Percentiles rank a stretch among this genome's conserved stretches.
These are phyloP conservation scores for Candida multigemmis DNA, from an alignment of 805 yeast genomes.

Conservation along the genomic window DNA sequence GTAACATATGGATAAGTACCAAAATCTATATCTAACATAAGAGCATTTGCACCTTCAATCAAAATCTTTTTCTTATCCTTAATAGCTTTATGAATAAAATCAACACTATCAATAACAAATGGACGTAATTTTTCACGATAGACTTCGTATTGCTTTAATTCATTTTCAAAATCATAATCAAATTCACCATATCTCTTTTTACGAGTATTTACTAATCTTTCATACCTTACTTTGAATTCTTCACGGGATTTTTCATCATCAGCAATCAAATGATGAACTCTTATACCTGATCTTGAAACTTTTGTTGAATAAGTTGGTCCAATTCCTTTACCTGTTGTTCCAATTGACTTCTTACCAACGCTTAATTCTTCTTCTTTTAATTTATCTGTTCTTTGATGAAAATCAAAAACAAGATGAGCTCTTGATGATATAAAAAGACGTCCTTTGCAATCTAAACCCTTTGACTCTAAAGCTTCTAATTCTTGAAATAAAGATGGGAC, in stretches of 20 bases:
- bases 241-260: constrained; percentile 90
- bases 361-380: constrained; percentile 88
- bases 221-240: constrained; percentile 72
- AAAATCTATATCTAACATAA: constrained; percentile 94
- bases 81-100: constrained; percentile 72
- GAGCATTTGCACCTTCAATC: constrained; percentile 97
- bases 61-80: constrained; percentile 73
- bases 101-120: constrained; percentile 88
- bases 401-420: constrained; percentile 94
- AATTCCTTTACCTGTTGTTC: constrained; percentile 98
- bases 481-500: constrained; percentile 89
- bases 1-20: constrained; percentile 98
- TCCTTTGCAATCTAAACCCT: constrained; percentile 70
- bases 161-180: constrained; percentile 76
- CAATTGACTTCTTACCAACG: constrained; percentile 74
- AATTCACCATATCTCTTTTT: constrained; percentile 88
- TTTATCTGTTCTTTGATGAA: constrained; percentile 96
- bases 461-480: constrained; percentile 67
- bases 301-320: constrained; percentile 98
- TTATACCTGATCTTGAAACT: constrained; percentile 91
- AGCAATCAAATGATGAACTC: constrained; percentile 92
- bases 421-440: constrained; percentile 85
- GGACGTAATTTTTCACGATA: constrained; percentile 74
- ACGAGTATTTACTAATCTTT: constrained; percentile 73
- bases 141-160: constrained; percentile 66